Evolutionary conservation across 2,329 filamentous ascomycete genomes (phyloP).

Genomic region (Aphanocladium album): DNA sequence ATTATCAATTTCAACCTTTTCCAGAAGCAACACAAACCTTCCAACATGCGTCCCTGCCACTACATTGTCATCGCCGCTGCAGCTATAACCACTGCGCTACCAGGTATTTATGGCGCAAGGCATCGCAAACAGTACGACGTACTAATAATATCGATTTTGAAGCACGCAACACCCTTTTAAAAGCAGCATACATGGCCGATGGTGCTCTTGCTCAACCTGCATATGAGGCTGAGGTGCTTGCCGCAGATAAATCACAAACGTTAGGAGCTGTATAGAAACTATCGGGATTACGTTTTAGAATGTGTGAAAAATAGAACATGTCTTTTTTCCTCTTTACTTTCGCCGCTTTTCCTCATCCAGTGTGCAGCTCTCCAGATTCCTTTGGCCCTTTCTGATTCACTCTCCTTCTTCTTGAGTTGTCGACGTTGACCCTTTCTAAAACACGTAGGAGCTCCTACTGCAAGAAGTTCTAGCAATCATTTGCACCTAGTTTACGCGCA

Average conservation of each 20-base stretch:
- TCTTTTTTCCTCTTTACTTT: background rate
- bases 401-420: background rate
- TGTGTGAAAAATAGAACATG: background rate
- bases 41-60: background rate
- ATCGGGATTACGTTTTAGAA: background rate
- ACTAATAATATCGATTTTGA: background rate
- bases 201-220: background rate
- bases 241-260: background rate
- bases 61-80: background rate
- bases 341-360: background rate
- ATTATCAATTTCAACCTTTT: background rate
- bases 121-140: background rate
- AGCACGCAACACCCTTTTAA: background rate
- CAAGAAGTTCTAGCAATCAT: background rate
- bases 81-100: background rate
- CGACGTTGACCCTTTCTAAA: background rate
- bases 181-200: background rate
- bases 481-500: background rate
- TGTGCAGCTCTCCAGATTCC: background rate
- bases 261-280: background rate
- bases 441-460: background rate
- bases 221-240: background rate
- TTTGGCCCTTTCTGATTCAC: background rate
- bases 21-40: background rate
- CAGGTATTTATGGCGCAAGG: background rate